A percentile compares a stretch with the other conserved stretches of the same genome.
These are phyloP conservation scores for Umbelopsis isabellina DNA, from an alignment of 192 early-diverging fungal genomes.

Conservation along the genomic window DNA sequence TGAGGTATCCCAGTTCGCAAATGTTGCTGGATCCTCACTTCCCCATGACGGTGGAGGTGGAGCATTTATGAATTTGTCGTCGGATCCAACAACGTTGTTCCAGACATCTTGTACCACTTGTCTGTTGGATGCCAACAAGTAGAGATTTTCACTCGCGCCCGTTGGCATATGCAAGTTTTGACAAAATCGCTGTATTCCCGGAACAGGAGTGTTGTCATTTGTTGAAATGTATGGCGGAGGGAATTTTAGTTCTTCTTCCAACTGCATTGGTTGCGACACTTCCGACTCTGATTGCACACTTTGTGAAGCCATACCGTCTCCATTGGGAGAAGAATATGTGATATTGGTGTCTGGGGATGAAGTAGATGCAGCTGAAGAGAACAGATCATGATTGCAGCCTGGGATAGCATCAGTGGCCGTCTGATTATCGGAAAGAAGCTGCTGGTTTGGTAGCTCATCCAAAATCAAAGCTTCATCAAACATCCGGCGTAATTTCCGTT, in stretches of 20 bases:
- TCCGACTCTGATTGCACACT: background rate
- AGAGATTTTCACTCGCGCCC: background rate
- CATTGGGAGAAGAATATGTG: background rate
- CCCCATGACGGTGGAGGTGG: background rate
- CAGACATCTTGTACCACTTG: constrained; percentile 8
- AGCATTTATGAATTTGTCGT: constrained; percentile 3
- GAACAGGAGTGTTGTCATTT: constrained; percentile 3
- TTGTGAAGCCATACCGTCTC: background rate
- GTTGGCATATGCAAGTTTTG: background rate
- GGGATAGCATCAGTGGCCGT: background rate
- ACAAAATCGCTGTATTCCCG: background rate
- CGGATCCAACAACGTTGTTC: background rate
- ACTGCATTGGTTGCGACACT: background rate
- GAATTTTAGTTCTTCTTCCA: background rate
- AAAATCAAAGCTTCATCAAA: constrained; percentile 12
- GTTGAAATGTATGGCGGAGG: background rate
- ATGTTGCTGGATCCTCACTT: background rate
- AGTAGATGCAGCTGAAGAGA: background rate
- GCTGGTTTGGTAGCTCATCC: background rate
- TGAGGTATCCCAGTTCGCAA: background rate
- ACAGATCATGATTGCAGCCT: background rate
- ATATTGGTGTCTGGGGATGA: constrained; percentile 4
- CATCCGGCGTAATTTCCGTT: background rate
- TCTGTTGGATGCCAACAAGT: constrained; percentile 3
- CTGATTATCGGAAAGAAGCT: background rate